Conservation (phyloP, 2,329 filamentous ascomycete species). For the Monosporascus sp. region DNA sequence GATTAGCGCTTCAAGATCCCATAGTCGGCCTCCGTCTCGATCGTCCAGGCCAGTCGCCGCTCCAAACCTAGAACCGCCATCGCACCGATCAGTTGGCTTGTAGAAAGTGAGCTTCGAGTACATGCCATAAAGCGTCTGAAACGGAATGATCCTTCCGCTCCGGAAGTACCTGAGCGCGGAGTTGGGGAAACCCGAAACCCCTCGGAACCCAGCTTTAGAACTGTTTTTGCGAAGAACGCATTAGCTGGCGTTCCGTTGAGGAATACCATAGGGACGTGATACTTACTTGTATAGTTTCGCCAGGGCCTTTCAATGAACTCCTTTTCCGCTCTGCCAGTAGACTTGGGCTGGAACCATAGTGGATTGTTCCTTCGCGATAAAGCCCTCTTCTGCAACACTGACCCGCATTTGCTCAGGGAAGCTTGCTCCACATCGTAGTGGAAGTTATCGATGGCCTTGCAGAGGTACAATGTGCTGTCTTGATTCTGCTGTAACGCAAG, state of each 20-base stretch:
- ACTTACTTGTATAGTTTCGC: conserved; percentile 10
- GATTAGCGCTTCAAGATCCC: conserved; percentile 7
- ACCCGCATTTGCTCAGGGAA: conserved; percentile 7
- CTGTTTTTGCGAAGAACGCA: neutral
- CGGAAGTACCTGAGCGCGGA: conserved; percentile 11
- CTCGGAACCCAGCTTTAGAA: conserved; percentile 9
- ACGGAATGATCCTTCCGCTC: conserved; percentile 7
- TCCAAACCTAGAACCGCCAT: conserved; percentile 12
- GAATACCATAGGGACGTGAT: neutral
- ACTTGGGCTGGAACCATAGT: conserved; percentile 9
- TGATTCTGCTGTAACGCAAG: conserved; percentile 1
- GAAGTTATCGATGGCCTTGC: conserved; percentile 12
- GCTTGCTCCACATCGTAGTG: conserved; percentile 8
- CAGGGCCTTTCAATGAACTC: conserved; percentile 11
- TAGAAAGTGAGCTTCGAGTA: conserved; percentile 13
- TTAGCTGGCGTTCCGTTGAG: neutral
- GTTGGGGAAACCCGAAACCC: conserved; percentile 10
- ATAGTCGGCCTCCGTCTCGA: conserved; percentile 7
- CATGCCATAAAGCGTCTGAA: conserved; percentile 11
- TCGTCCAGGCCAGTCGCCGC: conserved; percentile 4
- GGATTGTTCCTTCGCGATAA: conserved; percentile 10
- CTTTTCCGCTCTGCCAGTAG: conserved; percentile 13
- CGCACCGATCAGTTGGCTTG: conserved; percentile 4
- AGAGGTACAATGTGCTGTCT: conserved; percentile 3
- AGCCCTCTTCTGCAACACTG: conserved; percentile 13